These are phyloP conservation scores for Acacia pycnantha DNA, from an alignment of 331 rosid species.

Conservation along the genomic window DNA sequence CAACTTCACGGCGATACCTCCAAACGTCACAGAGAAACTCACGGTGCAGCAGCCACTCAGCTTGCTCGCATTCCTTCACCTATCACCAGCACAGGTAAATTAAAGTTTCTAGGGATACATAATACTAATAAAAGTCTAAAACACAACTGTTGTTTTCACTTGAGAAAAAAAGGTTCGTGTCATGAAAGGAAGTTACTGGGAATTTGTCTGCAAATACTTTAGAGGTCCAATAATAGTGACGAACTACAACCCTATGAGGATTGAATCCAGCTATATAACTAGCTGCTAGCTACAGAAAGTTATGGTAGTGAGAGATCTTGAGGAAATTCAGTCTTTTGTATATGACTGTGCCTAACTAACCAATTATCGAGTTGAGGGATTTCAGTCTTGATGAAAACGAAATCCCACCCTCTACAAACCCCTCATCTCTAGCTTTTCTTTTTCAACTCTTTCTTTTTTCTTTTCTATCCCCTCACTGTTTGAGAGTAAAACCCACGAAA, in stretches of 20 bases:
- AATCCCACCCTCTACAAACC: slow-evolving; percentile 34
- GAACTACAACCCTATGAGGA: slow-evolving; percentile 12
- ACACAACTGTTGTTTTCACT: not conserved
- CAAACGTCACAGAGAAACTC: slow-evolving; percentile 51
- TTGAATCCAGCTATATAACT: slow-evolving; percentile 13
- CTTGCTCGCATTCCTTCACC: slow-evolving; percentile 69
- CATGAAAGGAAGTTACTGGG: not conserved
- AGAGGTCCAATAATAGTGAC: not conserved
- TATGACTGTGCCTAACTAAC: slow-evolving; percentile 38
- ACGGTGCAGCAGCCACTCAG: slow-evolving; percentile 16
- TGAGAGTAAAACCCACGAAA: slow-evolving; percentile 61
- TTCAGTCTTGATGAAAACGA: slow-evolving; percentile 39
- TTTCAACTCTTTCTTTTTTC: not conserved
- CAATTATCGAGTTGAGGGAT: slow-evolving; percentile 32
- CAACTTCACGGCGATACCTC: slow-evolving; percentile 50
- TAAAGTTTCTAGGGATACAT: slow-evolving; percentile 4
- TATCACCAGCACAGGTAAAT: slow-evolving; percentile 69
- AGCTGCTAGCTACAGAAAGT: slow-evolving; percentile 23
- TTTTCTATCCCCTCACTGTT: slow-evolving; percentile 40
- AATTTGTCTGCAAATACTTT: not conserved
- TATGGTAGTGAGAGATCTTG: not conserved
- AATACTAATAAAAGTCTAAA: not conserved
- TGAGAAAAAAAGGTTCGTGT: not conserved
- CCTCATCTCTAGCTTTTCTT: slow-evolving; percentile 9
- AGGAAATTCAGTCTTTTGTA: slow-evolving; percentile 17